These are phyloP conservation scores for Zhuliangozyma blackwelliae DNA, from an alignment of 1,139 yeast species.

Conservation along the genomic window DNA sequence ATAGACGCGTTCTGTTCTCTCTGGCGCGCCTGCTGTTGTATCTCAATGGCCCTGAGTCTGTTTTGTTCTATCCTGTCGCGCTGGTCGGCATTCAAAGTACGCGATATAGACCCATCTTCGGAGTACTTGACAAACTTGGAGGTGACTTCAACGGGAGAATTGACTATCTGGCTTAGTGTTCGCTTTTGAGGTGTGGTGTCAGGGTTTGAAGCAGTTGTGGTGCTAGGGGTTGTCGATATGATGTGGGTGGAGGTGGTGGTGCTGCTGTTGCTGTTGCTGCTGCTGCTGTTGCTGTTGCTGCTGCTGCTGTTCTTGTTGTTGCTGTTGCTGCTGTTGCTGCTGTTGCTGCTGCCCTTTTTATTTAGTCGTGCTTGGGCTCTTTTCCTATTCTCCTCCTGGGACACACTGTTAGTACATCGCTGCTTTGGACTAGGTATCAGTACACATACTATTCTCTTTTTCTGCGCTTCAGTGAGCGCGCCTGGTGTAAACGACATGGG, in stretches of 20 bases:
- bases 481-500: constrained; percentile 21
- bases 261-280: constrained; percentile 11
- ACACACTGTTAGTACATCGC: constrained; percentile 12
- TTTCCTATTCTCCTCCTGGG: constrained; percentile 53
- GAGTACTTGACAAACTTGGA: constrained; percentile 12
- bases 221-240: constrained; percentile 2
- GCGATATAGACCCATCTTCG: constrained; percentile 10
- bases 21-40: constrained; percentile 36
- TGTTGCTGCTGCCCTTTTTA: constrained; percentile 24
- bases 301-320: constrained; percentile 32
- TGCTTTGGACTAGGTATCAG: not conserved
- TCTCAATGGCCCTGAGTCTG: constrained; percentile 54
- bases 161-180: constrained; percentile 8
- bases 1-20: constrained; percentile 11
- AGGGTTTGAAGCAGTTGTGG: not conserved
- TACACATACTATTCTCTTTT: constrained; percentile 15
- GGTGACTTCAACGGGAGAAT: constrained; percentile 10
- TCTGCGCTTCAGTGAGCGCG: constrained; percentile 22
- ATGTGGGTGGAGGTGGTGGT: constrained; percentile 9
- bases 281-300: constrained; percentile 12
- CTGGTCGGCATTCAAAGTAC: constrained; percentile 51
- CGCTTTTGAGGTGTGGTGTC: not conserved
- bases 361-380: constrained; percentile 56
- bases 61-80: constrained; percentile 50
- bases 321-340: constrained; percentile 13